Conservation (phyloP, 2,329 filamentous ascomycete species). For the Basipetospora chlamydospora region DNA sequence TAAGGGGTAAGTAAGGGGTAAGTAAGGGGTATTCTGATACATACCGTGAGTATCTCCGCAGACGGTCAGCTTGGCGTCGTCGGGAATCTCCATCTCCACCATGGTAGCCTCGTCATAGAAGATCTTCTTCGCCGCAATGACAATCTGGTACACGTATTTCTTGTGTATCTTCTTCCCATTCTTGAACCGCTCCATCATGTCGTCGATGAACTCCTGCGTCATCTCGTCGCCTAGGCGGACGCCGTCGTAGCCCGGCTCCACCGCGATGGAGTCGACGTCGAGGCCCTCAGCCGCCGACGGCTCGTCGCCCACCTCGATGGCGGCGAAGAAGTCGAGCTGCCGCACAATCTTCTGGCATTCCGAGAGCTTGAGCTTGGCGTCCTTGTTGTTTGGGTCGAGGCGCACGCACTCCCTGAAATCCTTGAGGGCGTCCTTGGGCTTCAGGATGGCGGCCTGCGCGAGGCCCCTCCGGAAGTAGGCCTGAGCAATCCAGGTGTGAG, state of each 20-base stretch:
- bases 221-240: constrained; percentile 64
- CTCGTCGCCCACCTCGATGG: constrained; percentile 85
- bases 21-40: too few species aligned
- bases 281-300: constrained; percentile 85
- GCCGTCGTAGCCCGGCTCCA: constrained; percentile 80
- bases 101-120: constrained; percentile 90
- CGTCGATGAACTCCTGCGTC: constrained; percentile 92
- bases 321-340: constrained; percentile 81
- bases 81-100: constrained; percentile 77
- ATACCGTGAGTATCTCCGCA: constrained; percentile 93
- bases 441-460: constrained; percentile 80
- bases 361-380: constrained; percentile 77
- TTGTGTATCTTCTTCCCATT: constrained; percentile 85
- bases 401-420: constrained; percentile 87
- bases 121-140: constrained; percentile 77
- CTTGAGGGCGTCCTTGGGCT: constrained; percentile 72
- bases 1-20: too few species aligned
- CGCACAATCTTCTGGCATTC: constrained; percentile 94
- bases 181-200: constrained; percentile 96
- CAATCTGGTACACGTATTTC: constrained; percentile 97
- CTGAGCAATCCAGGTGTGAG: constrained; percentile 29
- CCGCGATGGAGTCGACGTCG: constrained; percentile 69
- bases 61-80: constrained; percentile 72
- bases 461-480: constrained; percentile 90
- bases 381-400: constrained; percentile 76